Base-by-base conservation (phyloP, 2,329 filamentous ascomycete genomes). In the Colletotrichum costaricense region DNA sequence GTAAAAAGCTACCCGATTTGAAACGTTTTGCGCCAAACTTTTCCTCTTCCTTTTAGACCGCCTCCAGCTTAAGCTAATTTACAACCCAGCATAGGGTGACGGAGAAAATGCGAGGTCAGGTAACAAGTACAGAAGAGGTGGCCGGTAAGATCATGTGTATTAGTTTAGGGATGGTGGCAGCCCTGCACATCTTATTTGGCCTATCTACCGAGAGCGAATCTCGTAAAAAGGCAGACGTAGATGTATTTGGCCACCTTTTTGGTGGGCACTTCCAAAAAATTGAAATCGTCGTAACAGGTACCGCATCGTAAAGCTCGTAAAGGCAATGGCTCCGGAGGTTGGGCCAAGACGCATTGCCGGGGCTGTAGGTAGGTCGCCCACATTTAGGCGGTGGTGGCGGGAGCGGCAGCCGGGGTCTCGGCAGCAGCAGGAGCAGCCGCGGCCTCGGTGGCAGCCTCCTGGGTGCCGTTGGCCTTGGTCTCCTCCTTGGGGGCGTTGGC, bases 401-500 rank as follows among this genome's bases (percentile, higher is more conserved):
- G 75, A 74, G 79, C 76, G 52, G 66, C 67, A 35, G 73, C 73
- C 24, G 69, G 77, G 38, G 80, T 75, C 49, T 76, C 73, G 63
- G 77, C 74, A 54, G 77, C 76, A 35, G 75, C 72, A 30, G 75
- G 67, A 19, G 76, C 63, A 38, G 73, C 76, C 12, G 76, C 63
- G 63, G 75, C 63, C 38, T 78, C 73, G 55, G 77, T 74, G 57
- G 76, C 75, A 69, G 78, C 73, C 76, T 82, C 82, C 68, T 81
- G 78, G 74, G 88, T 84, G 74, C 82, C 84, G 77, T 85, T 84
- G 77, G 81, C 78, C 80, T 85, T 84, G 75, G 79, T 78, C 78
- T 71, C 67, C 76, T 87, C 86, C 64, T 84, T 81, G 71, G 84
- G 84, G 75, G 85, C 86, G 80, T 89, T 93, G 81, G 93, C 91